These are phyloP conservation scores for Pholiota molesta DNA, from an alignment of 768 basidiomycete genomes.

Conservation along the genomic window DNA sequence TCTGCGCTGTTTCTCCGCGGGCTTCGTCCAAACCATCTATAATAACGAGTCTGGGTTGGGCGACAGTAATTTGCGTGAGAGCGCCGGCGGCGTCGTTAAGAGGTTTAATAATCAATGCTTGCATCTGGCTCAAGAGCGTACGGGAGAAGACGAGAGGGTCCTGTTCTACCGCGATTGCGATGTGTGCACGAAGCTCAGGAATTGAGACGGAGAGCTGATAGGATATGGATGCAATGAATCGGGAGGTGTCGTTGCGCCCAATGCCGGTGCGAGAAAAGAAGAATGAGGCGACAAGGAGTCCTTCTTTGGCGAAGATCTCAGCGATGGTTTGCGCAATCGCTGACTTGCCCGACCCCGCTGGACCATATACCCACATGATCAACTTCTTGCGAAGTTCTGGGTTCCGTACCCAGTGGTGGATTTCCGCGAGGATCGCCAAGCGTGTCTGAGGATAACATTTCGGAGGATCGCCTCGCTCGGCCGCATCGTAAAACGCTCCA, in stretches of 20 bases:
- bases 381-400: too few relatives aligned
- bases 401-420: too few relatives aligned
- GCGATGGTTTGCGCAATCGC: background rate
- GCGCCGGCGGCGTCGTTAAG: too few relatives aligned
- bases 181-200: background rate
- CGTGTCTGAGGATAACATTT: too few relatives aligned
- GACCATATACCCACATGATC: background rate
- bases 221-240: background rate
- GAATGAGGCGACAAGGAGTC: background rate
- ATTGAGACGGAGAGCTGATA: background rate
- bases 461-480: background rate
- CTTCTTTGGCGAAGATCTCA: background rate
- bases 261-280: background rate
- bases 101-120: too few relatives aligned
- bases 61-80: too few relatives aligned
- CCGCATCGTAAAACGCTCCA: background rate
- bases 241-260: background rate
- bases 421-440: too few relatives aligned
- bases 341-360: background rate
- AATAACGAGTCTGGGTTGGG: background rate
- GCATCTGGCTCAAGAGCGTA: too few relatives aligned
- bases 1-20: background rate
- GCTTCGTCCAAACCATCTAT: conserved; percentile 8
- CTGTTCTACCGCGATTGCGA: background rate
- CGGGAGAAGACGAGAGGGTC: background rate